Base-by-base conservation (phyloP, 208 protist species). In the Leishmania arabica region DNA sequence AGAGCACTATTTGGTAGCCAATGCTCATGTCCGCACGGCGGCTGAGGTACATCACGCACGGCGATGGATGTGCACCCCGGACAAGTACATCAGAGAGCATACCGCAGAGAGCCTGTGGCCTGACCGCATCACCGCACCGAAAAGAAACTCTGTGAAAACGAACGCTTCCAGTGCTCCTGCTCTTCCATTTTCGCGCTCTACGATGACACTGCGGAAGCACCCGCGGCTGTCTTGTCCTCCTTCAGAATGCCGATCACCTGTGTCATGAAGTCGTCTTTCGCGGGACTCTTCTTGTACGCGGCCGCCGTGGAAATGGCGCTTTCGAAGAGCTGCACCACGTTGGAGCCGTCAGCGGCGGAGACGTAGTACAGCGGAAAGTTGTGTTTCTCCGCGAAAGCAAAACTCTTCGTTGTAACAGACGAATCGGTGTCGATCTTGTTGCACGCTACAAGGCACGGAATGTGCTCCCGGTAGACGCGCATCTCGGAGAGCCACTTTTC, bases 341-440 rank as follows among this genome's bases (percentile, higher is more conserved):
- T 99, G 0, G 95, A 98, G 68, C 98, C 98, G 73, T 98, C 95
- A 3, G 97, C 97, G 6, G 98, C 98, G 13, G 96, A 98, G 15
- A 98, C 97, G 90, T 98, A 99, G 78, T 97, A 91, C 17, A 99
- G 89, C 2, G 96, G 93, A 71, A 99, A 90, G 66, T 92, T 89
- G 81, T 98, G 92, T 83, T 99, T 99, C 21, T 92, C 91, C 3
- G 97, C 90, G 82, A 99, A 99, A 40, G 94, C 96, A 82, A 99
- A 99, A n/a, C 82, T 81, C 69, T 95, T 98, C 27, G 88, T 88
- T n/a, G 92, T 94, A 37, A 99, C 93, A 0, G 84, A 80, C 9
- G 91, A 90, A 79, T 98, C 91, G 31, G 92, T 93, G 84, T 99
- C 98, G 79, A 99, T 98, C 88, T 99, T 99, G 81, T 99, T 99